Conservation (phyloP, 139 green algal species). For the Diplosphaera chodatii region DNA sequence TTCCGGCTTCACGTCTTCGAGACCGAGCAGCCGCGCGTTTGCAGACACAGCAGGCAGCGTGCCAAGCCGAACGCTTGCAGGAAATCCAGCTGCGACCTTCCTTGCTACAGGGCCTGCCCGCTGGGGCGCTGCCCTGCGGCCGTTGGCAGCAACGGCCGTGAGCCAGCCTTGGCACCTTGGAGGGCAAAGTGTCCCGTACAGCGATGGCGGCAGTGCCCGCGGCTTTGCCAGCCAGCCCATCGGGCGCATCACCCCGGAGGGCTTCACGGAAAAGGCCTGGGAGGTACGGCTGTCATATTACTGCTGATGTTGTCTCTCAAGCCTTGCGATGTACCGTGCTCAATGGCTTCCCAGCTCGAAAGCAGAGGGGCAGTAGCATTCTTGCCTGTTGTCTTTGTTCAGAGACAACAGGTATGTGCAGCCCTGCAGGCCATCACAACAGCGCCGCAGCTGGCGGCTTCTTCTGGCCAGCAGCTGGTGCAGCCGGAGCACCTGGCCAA, state of each 20-base stretch:
- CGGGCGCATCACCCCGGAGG: conserved; percentile 47
- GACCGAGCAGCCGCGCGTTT: neutral
- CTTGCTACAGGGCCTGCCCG: too few relatives aligned
- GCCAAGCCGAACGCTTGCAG: too few relatives aligned
- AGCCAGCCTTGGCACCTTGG: neutral
- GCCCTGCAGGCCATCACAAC: neutral
- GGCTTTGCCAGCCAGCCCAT: neutral
- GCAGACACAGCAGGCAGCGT: neutral
- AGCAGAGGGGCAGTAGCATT: too few relatives aligned
- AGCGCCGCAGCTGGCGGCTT: neutral
- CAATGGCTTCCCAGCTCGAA: too few relatives aligned
- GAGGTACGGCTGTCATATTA: conserved; percentile 38
- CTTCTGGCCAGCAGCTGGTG: conserved; percentile 55
- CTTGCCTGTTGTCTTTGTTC: too few relatives aligned
- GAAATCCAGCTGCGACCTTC: too few relatives aligned
- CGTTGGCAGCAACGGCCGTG: neutral
- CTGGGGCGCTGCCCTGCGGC: neutral
- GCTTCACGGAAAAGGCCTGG: conserved; percentile 90
- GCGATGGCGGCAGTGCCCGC: too few relatives aligned
- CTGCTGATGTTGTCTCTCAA: too few relatives aligned
- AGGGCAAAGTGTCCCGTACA: neutral
- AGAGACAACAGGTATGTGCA: too few relatives aligned
- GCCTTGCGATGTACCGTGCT: too few relatives aligned
- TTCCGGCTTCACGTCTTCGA: too few relatives aligned
- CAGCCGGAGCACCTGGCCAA: conserved; percentile 87